phyloP scores from a whole-genome alignment of 257 asterid genomes.

The Eustoma russellianum region DNA sequence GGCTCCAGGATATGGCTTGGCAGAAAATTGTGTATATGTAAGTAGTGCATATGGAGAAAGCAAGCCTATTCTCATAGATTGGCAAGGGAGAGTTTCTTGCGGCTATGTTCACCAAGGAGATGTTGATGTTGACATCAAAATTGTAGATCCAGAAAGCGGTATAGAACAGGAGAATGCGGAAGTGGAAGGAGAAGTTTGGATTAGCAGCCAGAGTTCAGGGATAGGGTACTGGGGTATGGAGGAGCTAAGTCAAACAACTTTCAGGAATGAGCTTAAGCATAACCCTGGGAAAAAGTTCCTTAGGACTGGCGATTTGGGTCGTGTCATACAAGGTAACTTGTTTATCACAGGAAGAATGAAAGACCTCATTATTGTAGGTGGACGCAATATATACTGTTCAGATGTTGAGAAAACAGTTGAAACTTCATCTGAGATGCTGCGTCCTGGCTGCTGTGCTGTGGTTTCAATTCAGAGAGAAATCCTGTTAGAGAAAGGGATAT shows the following conservation, averaged over 20 bases:
- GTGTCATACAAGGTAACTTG: conserved; percentile 39
- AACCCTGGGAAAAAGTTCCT: conserved; percentile 29
- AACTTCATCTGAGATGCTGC: conserved; percentile 36
- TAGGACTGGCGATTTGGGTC: conserved; percentile 59
- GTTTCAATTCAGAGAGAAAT: conserved; percentile 49
- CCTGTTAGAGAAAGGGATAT: conserved; percentile 38
- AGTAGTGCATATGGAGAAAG: conserved; percentile 61
- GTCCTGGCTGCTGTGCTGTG: conserved; percentile 67
- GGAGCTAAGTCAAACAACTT: conserved; percentile 37
- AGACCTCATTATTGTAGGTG: conserved; percentile 53
- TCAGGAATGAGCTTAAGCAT: conserved; percentile 28
- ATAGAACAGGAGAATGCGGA: conserved; percentile 26
- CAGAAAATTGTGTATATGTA: conserved; percentile 65
- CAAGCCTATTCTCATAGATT: conserved; percentile 38
- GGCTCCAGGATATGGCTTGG: conserved; percentile 76
- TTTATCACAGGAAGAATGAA: conserved; percentile 56
- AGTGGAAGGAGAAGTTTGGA: conserved; percentile 66
- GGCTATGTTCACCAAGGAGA: conserved; percentile 29
- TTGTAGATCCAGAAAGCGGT: conserved; percentile 42
- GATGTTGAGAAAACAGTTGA: conserved; percentile 66
- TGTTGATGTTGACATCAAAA: conserved; percentile 34
- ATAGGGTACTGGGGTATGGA: conserved; percentile 52
- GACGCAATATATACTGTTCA: conserved; percentile 50
- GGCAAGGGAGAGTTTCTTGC: conserved; percentile 60
- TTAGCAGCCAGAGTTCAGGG: conserved; percentile 54